phyloP scores from a whole-genome alignment of 352 stramenopile genomes.

The Halophytophthora polymorphica region DNA sequence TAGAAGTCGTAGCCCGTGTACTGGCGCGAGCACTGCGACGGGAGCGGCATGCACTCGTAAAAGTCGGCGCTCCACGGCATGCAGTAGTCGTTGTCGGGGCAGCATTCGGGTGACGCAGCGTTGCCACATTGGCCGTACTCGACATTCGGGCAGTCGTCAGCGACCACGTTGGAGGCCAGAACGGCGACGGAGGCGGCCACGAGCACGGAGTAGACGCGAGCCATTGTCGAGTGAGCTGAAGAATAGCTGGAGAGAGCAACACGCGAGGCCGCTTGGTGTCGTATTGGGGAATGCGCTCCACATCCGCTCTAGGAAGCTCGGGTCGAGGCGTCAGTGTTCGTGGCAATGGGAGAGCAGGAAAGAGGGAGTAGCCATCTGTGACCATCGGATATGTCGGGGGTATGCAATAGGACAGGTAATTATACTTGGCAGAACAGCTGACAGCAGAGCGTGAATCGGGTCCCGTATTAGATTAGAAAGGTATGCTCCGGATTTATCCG shows the following conservation, averaged over 20 bases:
- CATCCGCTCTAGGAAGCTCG: no score
- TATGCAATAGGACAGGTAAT: no score
- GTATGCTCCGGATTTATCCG: no score
- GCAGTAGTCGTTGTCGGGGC: conserved; percentile 32
- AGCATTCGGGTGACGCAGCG: conserved; percentile 26
- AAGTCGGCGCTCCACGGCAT: conserved; percentile 34
- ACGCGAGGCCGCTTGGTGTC: conserved; percentile 3
- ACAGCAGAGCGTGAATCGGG: neutral
- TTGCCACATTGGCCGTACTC: conserved; percentile 23
- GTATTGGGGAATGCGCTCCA: no score
- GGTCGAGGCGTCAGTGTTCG: no score
- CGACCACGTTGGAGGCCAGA: conserved; percentile 2
- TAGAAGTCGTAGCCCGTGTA: conserved; percentile 48
- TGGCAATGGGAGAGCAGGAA: no score
- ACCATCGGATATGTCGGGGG: no score
- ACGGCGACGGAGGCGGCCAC: conserved; percentile 3
- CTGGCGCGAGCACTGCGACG: conserved; percentile 30
- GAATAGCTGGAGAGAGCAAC: neutral
- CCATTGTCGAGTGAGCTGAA: conserved; percentile 1
- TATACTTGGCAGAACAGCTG: no score
- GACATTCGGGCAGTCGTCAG: conserved; percentile 15
- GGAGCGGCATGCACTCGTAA: conserved; percentile 37
- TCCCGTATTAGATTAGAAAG: neutral
- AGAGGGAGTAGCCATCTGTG: no score
- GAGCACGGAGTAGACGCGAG: conserved; percentile 5